These are phyloP conservation scores for Bertia moriformis DNA, from an alignment of 2,329 filamentous ascomycete genomes.

Conservation along the genomic window DNA sequence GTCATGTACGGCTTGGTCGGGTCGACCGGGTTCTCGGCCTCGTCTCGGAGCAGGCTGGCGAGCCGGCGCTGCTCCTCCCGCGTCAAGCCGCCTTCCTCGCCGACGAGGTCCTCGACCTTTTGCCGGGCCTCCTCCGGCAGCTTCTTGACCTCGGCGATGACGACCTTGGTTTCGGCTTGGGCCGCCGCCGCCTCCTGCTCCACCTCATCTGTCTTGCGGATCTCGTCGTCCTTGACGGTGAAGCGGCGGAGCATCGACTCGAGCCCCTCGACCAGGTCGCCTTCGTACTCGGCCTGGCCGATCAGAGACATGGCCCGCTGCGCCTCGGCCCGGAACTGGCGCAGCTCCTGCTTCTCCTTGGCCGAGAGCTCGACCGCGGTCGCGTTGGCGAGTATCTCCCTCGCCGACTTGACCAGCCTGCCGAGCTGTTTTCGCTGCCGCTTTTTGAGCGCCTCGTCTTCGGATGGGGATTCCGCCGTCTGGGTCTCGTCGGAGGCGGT, in stretches of 20 bases:
- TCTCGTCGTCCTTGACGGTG: conserved; percentile 27
- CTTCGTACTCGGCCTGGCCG: conserved; percentile 14
- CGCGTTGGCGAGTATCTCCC: conserved; percentile 38
- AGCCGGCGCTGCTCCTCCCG: conserved; percentile 37
- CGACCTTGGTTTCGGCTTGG: conserved; percentile 5
- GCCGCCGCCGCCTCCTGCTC: conserved; percentile 5
- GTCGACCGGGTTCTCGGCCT: conserved; percentile 66
- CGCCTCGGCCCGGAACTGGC: conserved; percentile 54
- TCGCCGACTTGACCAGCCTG: conserved; percentile 38
- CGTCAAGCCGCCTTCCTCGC: conserved; percentile 27
- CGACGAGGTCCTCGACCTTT: conserved; percentile 25
- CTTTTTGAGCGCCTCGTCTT: conserved; percentile 11
- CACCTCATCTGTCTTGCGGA: conserved; percentile 13
- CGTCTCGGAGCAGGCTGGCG: conserved; percentile 39
- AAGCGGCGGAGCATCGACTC: conserved; percentile 38
- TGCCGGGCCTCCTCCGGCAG: conserved; percentile 9
- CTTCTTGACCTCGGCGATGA: conserved; percentile 6
- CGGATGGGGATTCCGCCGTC: no score
- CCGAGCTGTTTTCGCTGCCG: conserved; percentile 24
- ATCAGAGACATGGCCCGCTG: conserved; percentile 46
- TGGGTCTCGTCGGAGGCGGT: no score
- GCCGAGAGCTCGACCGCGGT: conserved; percentile 36
- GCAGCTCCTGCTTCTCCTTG: conserved; percentile 62
- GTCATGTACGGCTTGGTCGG: conserved; percentile 70
- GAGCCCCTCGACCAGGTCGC: conserved; percentile 23